Conservation (phyloP, 441 rosid genomes). For the Syzygium syzygioides region DNA sequence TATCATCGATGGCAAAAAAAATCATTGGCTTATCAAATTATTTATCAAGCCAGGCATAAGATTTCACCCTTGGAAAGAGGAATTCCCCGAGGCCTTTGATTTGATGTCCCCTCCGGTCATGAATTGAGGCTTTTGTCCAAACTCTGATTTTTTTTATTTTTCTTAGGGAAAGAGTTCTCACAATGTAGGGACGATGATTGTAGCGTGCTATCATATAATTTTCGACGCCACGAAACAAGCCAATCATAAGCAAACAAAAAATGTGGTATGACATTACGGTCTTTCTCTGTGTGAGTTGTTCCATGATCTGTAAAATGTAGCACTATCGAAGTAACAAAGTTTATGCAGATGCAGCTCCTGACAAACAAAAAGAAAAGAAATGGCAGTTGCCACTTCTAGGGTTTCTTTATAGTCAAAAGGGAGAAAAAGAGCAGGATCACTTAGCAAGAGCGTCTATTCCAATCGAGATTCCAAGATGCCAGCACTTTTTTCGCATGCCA, state of each 20-base stretch:
- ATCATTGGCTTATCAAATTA: neutral
- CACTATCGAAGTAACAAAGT: neutral
- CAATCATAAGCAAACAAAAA: neutral
- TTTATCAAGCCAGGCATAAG: neutral
- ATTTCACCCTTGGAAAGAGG: neutral
- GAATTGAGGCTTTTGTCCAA: neutral
- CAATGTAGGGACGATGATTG: accelerated
- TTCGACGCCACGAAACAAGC: neutral
- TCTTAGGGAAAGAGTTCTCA: neutral
- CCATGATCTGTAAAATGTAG: neutral
- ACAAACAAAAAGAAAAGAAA: neutral
- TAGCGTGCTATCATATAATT: accelerated
- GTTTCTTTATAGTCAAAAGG: neutral
- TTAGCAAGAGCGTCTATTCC: neutral
- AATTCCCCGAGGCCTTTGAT: neutral
- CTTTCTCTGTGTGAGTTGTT: neutral
- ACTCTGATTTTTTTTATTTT: neutral
- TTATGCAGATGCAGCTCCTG: neutral
- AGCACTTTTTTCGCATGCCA: neutral
- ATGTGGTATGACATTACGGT: neutral
- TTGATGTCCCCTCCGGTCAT: neutral
- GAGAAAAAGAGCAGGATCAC: neutral
- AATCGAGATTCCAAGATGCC: neutral
- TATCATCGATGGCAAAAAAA: neutral
- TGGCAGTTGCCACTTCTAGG: neutral